Evolutionary conservation across 257 asterid species (phyloP).

Genomic region (Prunella vulgaris): DNA sequence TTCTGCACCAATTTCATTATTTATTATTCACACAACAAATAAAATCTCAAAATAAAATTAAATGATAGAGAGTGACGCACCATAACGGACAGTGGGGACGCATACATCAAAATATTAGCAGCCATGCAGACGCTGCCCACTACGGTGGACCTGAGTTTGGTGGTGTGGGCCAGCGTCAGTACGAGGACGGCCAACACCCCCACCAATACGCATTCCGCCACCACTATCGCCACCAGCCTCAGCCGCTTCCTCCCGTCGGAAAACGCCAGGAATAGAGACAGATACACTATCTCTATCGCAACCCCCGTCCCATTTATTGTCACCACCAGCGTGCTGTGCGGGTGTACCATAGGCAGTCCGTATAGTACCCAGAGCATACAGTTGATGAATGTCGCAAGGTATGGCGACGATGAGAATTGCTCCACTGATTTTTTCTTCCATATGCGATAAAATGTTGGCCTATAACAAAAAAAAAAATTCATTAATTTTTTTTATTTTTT

Average conservation of each 20-base stretch:
- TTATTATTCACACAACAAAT: no score
- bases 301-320: conserved; percentile 74
- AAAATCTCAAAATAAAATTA: neutral
- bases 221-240: conserved; percentile 31
- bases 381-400: conserved; percentile 69
- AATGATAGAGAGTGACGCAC: conserved; percentile 19
- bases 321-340: conserved; percentile 61
- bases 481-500: no score
- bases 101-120: conserved; percentile 78
- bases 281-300: conserved; percentile 50
- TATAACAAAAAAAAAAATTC: no score
- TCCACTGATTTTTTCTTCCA: conserved; percentile 70
- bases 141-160: conserved; percentile 50
- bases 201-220: conserved; percentile 41
- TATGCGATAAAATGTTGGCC: conserved; percentile 68
- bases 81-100: conserved; percentile 76
- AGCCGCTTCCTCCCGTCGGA: conserved; percentile 46
- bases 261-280: conserved; percentile 37
- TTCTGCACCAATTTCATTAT: conserved; percentile 57
- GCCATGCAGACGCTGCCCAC: conserved; percentile 76
- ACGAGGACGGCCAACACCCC: conserved; percentile 49
- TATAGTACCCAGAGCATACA: conserved; percentile 80
- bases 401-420: conserved; percentile 75
- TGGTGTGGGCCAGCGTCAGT: conserved; percentile 35
- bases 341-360: conserved; percentile 79